Base-by-base conservation (phyloP, 164 flowering plant genomes). In the Cinnamomum micranthum region DNA sequence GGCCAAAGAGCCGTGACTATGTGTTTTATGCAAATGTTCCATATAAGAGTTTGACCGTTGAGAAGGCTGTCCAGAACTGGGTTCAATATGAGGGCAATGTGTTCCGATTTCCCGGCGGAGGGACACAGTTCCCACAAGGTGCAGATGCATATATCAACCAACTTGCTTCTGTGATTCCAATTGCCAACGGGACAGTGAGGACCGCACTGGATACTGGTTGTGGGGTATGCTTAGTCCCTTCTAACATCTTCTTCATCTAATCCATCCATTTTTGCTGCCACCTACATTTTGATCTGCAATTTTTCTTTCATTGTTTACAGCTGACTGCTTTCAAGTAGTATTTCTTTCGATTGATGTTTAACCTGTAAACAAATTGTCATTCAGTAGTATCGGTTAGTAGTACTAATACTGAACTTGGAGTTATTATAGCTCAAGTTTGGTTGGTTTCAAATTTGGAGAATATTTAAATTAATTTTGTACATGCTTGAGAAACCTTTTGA, bases 1-100 rank as follows among this genome's bases (percentile, higher is more conserved):
- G 98, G 98, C 98, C 98, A 12, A 91, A 87, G 84, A 92, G 98
- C 69, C 92, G 97, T 73, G 97, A 92, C 73, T 91, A 87, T 82
- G 98, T 92, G 11, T 93, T 92, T 15, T 94, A 76, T 86, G 97
- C 95, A 20, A 94, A 94, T 86, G 98, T 91, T 41, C 97, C 97
- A 0, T 89, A 94, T 62, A 91, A 92, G 81, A 87, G 92, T 78
- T 86, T 94, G 86, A 92, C 97, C 1, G 92, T 92, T 41, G 98
- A 94, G 82, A 94, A 94, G 87, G 98, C 97, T 69, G 84, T 91
- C 69, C 98, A 94, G 84, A 92, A 94, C 74, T 94, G 98, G 98
- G 85, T 94, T 35, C 97, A 91, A 68, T 91, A 87, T 76, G 97
- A 92, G 77, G 95, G 96, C 33, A 87, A 88, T 74, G 94, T 90